These are phyloP conservation scores for Laburnicola sp. DNA, from an alignment of 2,329 filamentous ascomycete genomes.

Conservation along the genomic window DNA sequence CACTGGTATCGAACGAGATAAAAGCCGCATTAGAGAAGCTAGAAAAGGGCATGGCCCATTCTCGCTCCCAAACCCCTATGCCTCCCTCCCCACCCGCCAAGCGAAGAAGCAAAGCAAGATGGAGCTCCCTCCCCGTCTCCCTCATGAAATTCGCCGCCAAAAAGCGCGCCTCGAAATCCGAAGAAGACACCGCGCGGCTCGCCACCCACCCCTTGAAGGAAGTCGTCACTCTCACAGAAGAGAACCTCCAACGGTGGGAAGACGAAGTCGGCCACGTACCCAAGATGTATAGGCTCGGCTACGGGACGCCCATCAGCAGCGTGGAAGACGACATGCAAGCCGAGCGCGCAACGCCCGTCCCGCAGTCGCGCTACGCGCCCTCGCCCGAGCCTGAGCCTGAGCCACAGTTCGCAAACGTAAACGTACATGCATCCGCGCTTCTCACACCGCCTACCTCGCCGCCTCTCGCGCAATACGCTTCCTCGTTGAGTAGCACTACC, in stretches of 20 bases:
- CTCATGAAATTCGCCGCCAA: slow-evolving; percentile 8
- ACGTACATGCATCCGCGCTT: neutral
- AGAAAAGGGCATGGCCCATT: neutral
- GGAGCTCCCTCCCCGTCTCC: slow-evolving; percentile 5
- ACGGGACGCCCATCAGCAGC: slow-evolving; percentile 1
- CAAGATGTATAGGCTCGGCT: slow-evolving; percentile 13
- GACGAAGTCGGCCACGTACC: slow-evolving; percentile 16
- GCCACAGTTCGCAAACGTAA: too few relatives aligned
- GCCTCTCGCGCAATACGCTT: neutral
- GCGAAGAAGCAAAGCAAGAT: neutral
- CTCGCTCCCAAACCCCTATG: neutral
- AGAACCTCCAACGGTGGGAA: slow-evolving; percentile 20
- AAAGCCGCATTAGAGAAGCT: slow-evolving; percentile 5
- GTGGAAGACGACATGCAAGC: slow-evolving; percentile 9
- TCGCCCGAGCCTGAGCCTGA: neutral
- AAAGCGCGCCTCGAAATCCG: slow-evolving; percentile 9
- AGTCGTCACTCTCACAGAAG: slow-evolving; percentile 9
- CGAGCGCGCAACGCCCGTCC: slow-evolving; percentile 1
- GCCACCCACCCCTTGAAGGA: neutral
- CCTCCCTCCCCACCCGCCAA: neutral
- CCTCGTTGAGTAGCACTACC: neutral
- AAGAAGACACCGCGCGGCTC: neutral
- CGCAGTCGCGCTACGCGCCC: neutral
- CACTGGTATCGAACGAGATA: slow-evolving; percentile 12
- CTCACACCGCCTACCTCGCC: slow-evolving; percentile 7